Base-by-base conservation (phyloP, 2,329 filamentous ascomycete genomes). In the Scedosporium minutisporum region DNA sequence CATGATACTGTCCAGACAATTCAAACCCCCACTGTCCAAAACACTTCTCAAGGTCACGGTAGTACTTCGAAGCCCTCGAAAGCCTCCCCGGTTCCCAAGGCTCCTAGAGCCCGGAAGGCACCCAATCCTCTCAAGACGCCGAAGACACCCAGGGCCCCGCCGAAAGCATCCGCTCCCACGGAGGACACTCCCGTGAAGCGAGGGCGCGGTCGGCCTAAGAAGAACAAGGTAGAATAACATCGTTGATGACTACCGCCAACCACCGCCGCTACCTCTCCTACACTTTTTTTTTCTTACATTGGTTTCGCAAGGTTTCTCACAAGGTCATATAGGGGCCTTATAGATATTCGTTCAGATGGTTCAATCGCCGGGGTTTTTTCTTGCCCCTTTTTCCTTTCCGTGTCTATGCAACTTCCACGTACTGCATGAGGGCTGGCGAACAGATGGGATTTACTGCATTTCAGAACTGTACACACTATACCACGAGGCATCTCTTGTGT, bases 351-450 rank as follows among this genome's bases (percentile, higher is more conserved):
- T 53, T 53, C 18, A 18, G 18, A 55, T 23, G 23, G 51, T 4
- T 23, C 23, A 53, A 33, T 21, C 41, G 23, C 29, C 21, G 38
- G 51, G n/a, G 21, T 21, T 46, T 46, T 27, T 59, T 38, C 29
- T 46, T 38, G 16, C 38, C 12, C 55, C 41, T 29, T 33, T 59
- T 59, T 23, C 53, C 27, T 57, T 38, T 46, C 18, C 23, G 12
- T 44, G 38, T 42, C 33, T 21, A 27, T 12, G 29, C 44, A 62
- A 21, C 29, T 55, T 33, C 46, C 41, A 48, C 42, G 9, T 63
- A 61, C 38, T 38, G 60, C 64, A 65, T 64, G 57, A 64, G 58
- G 60, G 33, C 58, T 58, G 63, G 62, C 55, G 63, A 63, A 63
- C 63, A 63, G 33, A 55, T 46, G 61, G 51, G 63, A 60, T 60